Evolutionary conservation across 2,329 filamentous ascomycete genomes (phyloP), one percentile per base, ranked within the genome.

Genomic region (Alternaria sp.): DNA sequence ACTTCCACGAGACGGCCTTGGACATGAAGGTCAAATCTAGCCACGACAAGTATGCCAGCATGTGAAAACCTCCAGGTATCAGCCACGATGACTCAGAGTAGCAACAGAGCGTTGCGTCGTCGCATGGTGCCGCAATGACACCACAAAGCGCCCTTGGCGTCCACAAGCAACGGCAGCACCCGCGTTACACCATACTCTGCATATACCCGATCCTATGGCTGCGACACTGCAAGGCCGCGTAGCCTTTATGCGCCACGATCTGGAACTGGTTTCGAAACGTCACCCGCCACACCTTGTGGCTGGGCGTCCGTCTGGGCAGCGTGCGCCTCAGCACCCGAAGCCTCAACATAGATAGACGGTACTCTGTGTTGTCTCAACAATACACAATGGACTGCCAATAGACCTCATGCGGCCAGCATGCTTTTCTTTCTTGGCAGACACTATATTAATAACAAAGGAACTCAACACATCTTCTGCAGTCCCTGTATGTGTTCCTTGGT

Each of bases 21-120:
- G 90, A 96, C 81, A 84, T 97, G 59, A 96, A 95, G 80, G 91
- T 96, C 28, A 97, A 97, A 84, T 90, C 89, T 60, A 97, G 97
- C 82, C 94, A 80, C 57, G 78, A 80, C 68, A 80, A 79, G 60
- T 80, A 78, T 60, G 78, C 77, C 30, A 71, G 67, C 33, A 69
- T 69, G 68, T 71, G 61, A 69, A 44, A 23, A 12, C n/a, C 21
- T 6, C 21, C 28, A 5, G 6, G 21, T n/a, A 26, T 25, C 43
- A 30, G 26, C 43, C 25, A 55, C 23, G 28, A 30, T 26, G 10
- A 18, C 21, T n/a, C 33, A 51, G 8, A 21, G 33, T 53, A 21
- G 28, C 49, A 30, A 21, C 12, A 44, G 21, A 21, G 49, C 46
- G 33, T 47, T 57, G 41, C 28, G n/a, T 57, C 43, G 18, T 6